A percentile compares a stretch with the other conserved stretches of the same genome.
phyloP scores from a whole-genome alignment of 345 rosid species.

The Populus tremula region DNA sequence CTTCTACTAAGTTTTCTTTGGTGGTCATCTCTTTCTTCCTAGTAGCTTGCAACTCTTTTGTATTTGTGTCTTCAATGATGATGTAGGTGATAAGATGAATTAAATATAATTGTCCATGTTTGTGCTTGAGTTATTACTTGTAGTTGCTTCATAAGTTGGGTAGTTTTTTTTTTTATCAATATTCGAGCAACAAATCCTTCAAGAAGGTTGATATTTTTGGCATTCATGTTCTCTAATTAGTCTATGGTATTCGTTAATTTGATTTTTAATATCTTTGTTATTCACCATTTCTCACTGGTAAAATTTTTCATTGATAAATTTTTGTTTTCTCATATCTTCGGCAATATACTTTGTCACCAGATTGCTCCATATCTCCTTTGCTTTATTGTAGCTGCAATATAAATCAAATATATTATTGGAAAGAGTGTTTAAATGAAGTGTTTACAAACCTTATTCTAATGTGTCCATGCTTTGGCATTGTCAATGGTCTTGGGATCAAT shows the following conservation, averaged over 20 bases:
- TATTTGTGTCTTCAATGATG: neutral
- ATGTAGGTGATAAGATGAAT: neutral
- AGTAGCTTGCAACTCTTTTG: neutral
- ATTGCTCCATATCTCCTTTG: neutral
- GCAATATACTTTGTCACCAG: neutral
- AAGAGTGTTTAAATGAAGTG: neutral
- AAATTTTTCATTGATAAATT: neutral
- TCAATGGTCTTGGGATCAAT: neutral
- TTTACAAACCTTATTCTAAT: neutral
- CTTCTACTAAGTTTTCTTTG: neutral
- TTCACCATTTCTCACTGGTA: no score
- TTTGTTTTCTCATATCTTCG: neutral
- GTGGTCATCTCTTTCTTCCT: no score
- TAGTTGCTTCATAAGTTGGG: neutral
- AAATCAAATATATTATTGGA: neutral
- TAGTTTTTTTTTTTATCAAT: neutral
- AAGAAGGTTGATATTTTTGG: neutral
- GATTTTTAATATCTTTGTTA: neutral
- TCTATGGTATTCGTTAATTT: neutral
- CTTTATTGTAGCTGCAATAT: neutral
- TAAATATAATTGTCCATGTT: neutral
- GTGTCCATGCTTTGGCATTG: neutral
- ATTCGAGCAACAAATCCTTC: neutral
- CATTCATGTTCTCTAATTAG: neutral
- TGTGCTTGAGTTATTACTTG: neutral